Evolutionary conservation across 495 filamentous ascomycete genomes (phyloP).

Genomic region (Stereocaulon alpinum): DNA sequence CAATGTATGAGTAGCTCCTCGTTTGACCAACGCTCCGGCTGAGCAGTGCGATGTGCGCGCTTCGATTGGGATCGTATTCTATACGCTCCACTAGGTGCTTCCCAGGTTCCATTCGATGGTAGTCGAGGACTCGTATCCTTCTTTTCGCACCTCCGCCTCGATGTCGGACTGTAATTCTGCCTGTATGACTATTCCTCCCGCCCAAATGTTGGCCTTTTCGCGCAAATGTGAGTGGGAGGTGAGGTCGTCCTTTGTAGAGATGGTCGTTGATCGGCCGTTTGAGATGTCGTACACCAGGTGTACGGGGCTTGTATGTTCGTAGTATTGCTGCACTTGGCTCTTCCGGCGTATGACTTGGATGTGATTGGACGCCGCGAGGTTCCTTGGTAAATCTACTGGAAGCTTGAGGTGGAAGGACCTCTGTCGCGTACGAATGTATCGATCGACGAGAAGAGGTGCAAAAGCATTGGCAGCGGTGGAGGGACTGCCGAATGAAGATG

Average conservation of each 20-base stretch:
- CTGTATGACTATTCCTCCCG: slow-evolving; percentile 72
- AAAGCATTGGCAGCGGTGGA: slow-evolving; percentile 34
- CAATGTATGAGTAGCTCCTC: slow-evolving; percentile 57
- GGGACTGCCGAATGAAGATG: slow-evolving; percentile 42
- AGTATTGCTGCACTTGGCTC: slow-evolving; percentile 27
- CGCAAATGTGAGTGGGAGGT: slow-evolving; percentile 70
- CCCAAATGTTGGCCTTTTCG: slow-evolving; percentile 88
- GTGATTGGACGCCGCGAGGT: slow-evolving; percentile 11
- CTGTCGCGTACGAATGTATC: slow-evolving; percentile 29
- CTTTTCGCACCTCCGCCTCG: slow-evolving; percentile 83
- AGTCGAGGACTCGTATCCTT: slow-evolving; percentile 85
- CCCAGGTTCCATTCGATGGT: slow-evolving; percentile 61
- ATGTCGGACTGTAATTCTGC: slow-evolving; percentile 78
- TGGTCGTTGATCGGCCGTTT: slow-evolving; percentile 90
- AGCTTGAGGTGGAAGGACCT: slow-evolving; percentile 31
- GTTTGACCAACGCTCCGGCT: slow-evolving; percentile 45
- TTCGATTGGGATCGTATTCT: slow-evolving; percentile 89
- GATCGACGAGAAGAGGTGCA: slow-evolving; percentile 32
- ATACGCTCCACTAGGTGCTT: slow-evolving; percentile 84
- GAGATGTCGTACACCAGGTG: slow-evolving; percentile 87
- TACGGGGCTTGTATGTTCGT: slow-evolving; percentile 87
- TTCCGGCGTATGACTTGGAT: slow-evolving; percentile 1
- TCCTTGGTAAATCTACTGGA: slow-evolving; percentile 7
- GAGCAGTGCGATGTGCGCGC: slow-evolving; percentile 83
- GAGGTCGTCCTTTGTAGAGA: slow-evolving; percentile 84